Conservation (phyloP, 2,329 filamentous ascomycete genomes). For the Claviceps sp. region DNA sequence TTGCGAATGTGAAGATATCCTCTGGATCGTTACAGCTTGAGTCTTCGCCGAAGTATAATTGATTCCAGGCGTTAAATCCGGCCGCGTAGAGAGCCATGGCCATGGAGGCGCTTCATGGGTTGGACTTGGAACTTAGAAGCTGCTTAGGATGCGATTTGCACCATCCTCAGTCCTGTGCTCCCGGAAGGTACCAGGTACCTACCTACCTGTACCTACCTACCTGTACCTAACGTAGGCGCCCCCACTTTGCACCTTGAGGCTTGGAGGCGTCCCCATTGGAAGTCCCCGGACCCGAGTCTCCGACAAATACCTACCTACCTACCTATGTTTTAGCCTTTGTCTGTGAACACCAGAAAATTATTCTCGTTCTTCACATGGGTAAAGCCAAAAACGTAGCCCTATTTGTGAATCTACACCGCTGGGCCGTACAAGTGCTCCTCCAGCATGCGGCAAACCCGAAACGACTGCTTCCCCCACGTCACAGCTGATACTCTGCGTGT, state of each 20-base stretch:
- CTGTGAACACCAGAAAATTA: too few species aligned
- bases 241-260: too few species aligned
- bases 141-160: too few species aligned
- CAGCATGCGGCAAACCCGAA: neutral
- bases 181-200: too few species aligned
- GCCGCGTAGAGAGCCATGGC: slow-evolving; percentile 40
- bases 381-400: neutral
- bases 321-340: too few species aligned
- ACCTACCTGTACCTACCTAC: too few species aligned
- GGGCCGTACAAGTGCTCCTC: neutral
- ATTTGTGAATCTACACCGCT: neutral
- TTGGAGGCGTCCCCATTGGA: too few species aligned
- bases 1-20: slow-evolving; percentile 32
- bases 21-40: slow-evolving; percentile 21
- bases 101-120: slow-evolving; percentile 18
- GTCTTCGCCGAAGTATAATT: slow-evolving; percentile 28
- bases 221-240: too few species aligned
- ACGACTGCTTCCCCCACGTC: neutral
- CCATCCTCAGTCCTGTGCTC: too few species aligned
- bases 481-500: neutral
- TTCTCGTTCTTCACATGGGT: too few species aligned
- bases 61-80: slow-evolving; percentile 47
- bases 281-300: too few species aligned
- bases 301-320: too few species aligned
- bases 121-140: neutral